phyloP scores from a whole-genome alignment of 2,329 filamentous ascomycete genomes.

The Rachicladosporium sp. region DNA sequence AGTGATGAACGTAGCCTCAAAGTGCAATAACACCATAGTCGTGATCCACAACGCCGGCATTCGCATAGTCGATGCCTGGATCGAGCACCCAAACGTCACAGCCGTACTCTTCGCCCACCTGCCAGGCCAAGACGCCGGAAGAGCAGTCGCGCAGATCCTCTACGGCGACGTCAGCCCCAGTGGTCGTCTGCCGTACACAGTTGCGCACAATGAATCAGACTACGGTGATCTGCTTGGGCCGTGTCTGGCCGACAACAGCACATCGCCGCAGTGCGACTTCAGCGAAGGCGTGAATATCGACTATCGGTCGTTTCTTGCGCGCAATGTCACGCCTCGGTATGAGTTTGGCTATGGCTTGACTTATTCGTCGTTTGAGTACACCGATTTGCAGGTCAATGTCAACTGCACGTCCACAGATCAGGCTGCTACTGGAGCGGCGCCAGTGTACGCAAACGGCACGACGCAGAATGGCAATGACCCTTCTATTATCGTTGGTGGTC shows the following conservation, averaged over 20 bases:
- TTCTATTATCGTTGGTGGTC: slow-evolving; percentile 15
- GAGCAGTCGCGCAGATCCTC: slow-evolving; percentile 42
- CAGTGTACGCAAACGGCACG: slow-evolving; percentile 19
- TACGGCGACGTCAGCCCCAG: slow-evolving; percentile 47
- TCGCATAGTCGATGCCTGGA: slow-evolving; percentile 48
- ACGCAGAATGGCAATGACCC: slow-evolving; percentile 15
- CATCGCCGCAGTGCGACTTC: slow-evolving; percentile 22
- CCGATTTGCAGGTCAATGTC: slow-evolving; percentile 14
- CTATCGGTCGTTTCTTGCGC: slow-evolving; percentile 23
- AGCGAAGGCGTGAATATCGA: slow-evolving; percentile 26
- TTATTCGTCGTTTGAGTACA: slow-evolving; percentile 25
- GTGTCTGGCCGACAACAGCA: slow-evolving; percentile 11
- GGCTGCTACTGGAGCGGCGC: slow-evolving; percentile 7
- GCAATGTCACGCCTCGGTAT: slow-evolving; percentile 20
- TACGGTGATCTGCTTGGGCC: slow-evolving; percentile 36
- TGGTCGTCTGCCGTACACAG: slow-evolving; percentile 50
- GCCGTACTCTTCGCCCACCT: slow-evolving; percentile 52
- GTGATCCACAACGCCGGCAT: slow-evolving; percentile 53
- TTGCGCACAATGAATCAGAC: slow-evolving; percentile 44
- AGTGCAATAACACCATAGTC: slow-evolving; percentile 52
- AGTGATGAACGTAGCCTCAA: slow-evolving; percentile 44
- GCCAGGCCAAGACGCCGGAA: slow-evolving; percentile 51
- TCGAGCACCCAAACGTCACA: slow-evolving; percentile 52
- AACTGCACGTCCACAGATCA: slow-evolving; percentile 16
- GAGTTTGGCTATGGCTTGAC: slow-evolving; percentile 28